Conservation (phyloP, 345 rosid species). For the Lepidium sativum region DNA sequence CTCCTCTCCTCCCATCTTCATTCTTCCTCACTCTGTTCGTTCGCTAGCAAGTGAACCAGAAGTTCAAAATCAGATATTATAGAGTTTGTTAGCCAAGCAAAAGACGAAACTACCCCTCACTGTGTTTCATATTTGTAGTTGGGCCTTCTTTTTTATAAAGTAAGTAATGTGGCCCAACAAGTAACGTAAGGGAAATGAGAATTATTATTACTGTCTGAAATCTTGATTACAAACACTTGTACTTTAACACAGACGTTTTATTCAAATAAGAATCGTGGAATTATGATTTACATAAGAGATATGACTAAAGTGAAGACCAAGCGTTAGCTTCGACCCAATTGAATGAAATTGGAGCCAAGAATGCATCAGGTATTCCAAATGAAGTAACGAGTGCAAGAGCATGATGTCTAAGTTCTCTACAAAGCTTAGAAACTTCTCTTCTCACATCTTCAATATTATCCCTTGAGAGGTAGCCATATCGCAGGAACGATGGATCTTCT, state of each 20-base stretch:
- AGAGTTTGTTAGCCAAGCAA: not conserved
- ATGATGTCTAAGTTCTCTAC: slow-evolving; percentile 70
- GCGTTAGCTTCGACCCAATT: slow-evolving; percentile 83
- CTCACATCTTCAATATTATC: slow-evolving; percentile 53
- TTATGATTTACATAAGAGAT: not conserved
- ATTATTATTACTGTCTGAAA: not conserved
- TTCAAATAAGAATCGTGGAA: not conserved
- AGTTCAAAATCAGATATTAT: not conserved
- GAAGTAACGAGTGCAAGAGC: slow-evolving; percentile 67
- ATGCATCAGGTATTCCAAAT: slow-evolving; percentile 67
- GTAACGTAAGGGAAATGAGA: not conserved
- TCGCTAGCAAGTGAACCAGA: not conserved
- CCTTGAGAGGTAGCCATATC: slow-evolving; percentile 55
- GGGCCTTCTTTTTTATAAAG: too few species aligned
- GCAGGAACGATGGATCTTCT: slow-evolving; percentile 65
- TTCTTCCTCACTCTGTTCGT: not conserved
- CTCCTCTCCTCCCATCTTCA: slow-evolving; percentile 15
- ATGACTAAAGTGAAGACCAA: slow-evolving; percentile 44
- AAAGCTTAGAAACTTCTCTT: slow-evolving; percentile 53
- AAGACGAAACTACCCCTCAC: not conserved
- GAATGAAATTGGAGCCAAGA: slow-evolving; percentile 74
- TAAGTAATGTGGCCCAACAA: too few species aligned
- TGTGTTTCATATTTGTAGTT: not conserved
- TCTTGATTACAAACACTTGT: not conserved
- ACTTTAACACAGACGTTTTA: too few species aligned